Conservation (phyloP, 192 early-diverging fungal genomes). For the Umbelopsis vinacea region DNA sequence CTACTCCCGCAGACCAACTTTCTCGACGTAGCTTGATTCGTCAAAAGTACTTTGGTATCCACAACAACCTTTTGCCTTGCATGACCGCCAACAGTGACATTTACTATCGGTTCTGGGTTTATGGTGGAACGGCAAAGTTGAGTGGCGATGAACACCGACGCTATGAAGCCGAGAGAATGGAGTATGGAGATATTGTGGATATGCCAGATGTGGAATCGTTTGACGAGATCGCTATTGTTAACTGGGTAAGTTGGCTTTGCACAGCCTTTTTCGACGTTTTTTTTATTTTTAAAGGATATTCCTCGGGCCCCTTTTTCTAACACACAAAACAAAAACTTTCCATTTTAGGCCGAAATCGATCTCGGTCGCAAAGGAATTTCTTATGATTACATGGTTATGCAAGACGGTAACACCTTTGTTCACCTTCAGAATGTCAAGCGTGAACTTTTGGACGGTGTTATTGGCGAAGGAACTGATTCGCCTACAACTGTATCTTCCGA, state of each 20-base stretch:
- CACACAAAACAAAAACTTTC: neutral
- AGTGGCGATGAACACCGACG: conserved; percentile 32
- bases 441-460: conserved; percentile 19
- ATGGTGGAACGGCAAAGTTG: conserved; percentile 29
- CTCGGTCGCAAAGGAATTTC: conserved; percentile 31
- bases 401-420: conserved; percentile 41
- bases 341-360: conserved; percentile 28
- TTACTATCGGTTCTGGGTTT: conserved; percentile 52
- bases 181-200: conserved; percentile 53
- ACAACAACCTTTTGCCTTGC: conserved; percentile 56
- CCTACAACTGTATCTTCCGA: conserved; percentile 28
- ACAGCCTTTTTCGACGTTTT: neutral
- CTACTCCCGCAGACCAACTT: conserved; percentile 43
- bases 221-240: conserved; percentile 26
- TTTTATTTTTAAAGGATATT: neutral
- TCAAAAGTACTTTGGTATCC: conserved; percentile 56
- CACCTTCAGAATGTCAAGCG: conserved; percentile 35
- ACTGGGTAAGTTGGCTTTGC: conserved; percentile 32
- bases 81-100: conserved; percentile 45
- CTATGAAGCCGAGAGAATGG: conserved; percentile 56
- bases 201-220: conserved; percentile 15
- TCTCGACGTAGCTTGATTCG: conserved; percentile 53
- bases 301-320: too few species aligned
- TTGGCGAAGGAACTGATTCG: conserved; percentile 29
- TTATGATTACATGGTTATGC: conserved; percentile 48